Evolutionary conservation across 2,329 filamentous ascomycete genomes (phyloP).

Genomic region (Sporothrix luriei): DNA sequence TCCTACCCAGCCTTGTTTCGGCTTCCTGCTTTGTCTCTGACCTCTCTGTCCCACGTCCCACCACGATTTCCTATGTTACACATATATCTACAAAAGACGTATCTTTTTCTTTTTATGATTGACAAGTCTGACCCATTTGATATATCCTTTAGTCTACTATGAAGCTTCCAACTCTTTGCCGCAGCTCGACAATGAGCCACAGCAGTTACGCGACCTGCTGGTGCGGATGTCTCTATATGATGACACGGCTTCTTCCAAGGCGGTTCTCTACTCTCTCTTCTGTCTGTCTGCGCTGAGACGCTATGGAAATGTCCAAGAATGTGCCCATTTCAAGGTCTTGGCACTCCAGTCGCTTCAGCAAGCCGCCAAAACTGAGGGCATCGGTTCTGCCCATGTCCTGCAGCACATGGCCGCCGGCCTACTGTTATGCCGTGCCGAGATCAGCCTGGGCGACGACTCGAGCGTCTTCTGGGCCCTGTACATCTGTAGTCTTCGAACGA

Average conservation of each 20-base stretch:
- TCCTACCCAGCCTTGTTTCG: not conserved
- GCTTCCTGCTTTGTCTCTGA: not conserved
- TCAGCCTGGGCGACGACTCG: constrained; percentile 27
- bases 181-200: constrained; percentile 30
- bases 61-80: too few relatives aligned
- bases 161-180: constrained; percentile 31
- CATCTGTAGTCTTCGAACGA: constrained; percentile 30
- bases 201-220: constrained; percentile 30
- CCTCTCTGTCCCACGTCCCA: not conserved
- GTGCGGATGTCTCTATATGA: constrained; percentile 33
- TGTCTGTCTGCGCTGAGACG: constrained; percentile 25
- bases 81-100: not conserved
- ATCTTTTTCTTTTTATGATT: not conserved
- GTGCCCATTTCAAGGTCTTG: constrained; percentile 27
- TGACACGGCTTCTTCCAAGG: constrained; percentile 26
- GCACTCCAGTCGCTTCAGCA: constrained; percentile 30
- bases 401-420: constrained; percentile 32
- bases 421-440: constrained; percentile 30
- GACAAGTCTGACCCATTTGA: not conserved
- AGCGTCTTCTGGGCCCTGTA: constrained; percentile 32
- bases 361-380: not conserved
- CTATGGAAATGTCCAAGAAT: constrained; percentile 30
- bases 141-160: constrained; percentile 29
- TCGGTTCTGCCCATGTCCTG: constrained; percentile 16
- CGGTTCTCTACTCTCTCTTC: constrained; percentile 30